These are phyloP conservation scores for Pilatotrama ljubarskyi DNA, from an alignment of 768 basidiomycete genomes.

Conservation along the genomic window DNA sequence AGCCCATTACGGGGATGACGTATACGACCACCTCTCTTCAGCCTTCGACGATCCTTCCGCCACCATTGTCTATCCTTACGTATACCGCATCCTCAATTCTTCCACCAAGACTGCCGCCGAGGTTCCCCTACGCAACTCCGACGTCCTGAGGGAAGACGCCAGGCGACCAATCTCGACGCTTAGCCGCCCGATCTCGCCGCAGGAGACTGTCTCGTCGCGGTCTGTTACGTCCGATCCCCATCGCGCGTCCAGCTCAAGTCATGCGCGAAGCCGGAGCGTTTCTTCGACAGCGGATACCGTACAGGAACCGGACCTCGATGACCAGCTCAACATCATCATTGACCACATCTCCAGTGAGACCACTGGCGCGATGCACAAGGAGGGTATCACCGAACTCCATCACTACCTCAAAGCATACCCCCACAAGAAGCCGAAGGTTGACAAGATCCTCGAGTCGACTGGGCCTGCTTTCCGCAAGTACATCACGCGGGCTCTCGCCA, in stretches of 20 bases:
- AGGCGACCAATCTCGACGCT: constrained; percentile 57
- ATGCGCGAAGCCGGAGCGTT: constrained; percentile 65
- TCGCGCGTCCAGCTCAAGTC: constrained; percentile 60
- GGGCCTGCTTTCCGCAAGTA: constrained; percentile 91
- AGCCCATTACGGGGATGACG: constrained; percentile 86
- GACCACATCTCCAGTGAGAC: constrained; percentile 88
- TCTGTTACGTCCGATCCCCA: constrained; percentile 47
- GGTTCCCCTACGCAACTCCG: constrained; percentile 29
- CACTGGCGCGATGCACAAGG: constrained; percentile 86
- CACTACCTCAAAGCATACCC: constrained; percentile 92
- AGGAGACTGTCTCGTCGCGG: constrained; percentile 47
- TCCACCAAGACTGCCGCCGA: constrained; percentile 47
- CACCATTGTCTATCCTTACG: constrained; percentile 95
- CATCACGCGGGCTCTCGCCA: constrained; percentile 84
- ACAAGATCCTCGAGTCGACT: constrained; percentile 86
- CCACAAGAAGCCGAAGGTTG: constrained; percentile 77
- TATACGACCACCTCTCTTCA: constrained; percentile 86
- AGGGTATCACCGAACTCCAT: constrained; percentile 93
- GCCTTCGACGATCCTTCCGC: constrained; percentile 96
- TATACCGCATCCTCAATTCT: constrained; percentile 87
- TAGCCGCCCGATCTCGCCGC: constrained; percentile 73
- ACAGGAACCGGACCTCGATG: constrained; percentile 87
- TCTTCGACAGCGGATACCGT: constrained; percentile 60
- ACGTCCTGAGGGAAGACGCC: constrained; percentile 35
- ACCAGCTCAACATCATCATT: constrained; percentile 78